Evolutionary conservation across 2,329 filamentous ascomycete genomes (phyloP).

Genomic region (Magnaporthales sp.): DNA sequence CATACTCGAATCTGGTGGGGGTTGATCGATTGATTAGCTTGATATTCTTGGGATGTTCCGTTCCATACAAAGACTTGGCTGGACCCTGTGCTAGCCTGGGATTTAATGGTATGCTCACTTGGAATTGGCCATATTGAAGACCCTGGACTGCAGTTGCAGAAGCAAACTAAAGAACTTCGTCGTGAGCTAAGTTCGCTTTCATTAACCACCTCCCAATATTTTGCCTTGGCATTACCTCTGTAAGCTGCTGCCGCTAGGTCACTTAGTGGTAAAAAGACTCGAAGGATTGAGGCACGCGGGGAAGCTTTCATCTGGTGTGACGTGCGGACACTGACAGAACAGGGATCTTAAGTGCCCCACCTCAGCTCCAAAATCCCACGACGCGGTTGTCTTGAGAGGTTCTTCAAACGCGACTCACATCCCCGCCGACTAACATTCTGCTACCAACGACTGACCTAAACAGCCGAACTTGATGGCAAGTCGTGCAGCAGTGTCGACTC

Average conservation of each 20-base stretch:
- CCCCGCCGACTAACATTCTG: neutral
- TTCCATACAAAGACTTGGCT: neutral
- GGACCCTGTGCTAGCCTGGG: neutral
- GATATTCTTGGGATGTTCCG: neutral
- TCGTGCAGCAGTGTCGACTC: neutral
- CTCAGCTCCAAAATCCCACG: neutral
- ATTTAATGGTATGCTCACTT: slow-evolving; percentile 12
- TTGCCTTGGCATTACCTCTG: neutral
- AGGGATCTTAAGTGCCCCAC: slow-evolving; percentile 1
- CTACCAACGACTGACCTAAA: neutral
- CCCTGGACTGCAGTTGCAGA: neutral
- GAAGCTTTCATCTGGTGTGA: neutral
- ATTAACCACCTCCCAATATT: neutral
- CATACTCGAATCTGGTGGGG: slow-evolving; percentile 74
- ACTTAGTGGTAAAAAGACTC: neutral
- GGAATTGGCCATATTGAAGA: slow-evolving; percentile 16
- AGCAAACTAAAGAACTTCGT: neutral
- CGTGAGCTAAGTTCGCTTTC: neutral
- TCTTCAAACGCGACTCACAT: neutral
- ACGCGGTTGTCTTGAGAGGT: neutral
- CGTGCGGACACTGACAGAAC: neutral
- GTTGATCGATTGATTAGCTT: neutral
- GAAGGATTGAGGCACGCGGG: neutral
- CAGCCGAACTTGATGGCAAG: neutral
- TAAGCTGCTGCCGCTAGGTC: too few relatives aligned